phyloP scores from a whole-genome alignment of 768 basidiomycete species.

The Calocybe cyanea region DNA sequence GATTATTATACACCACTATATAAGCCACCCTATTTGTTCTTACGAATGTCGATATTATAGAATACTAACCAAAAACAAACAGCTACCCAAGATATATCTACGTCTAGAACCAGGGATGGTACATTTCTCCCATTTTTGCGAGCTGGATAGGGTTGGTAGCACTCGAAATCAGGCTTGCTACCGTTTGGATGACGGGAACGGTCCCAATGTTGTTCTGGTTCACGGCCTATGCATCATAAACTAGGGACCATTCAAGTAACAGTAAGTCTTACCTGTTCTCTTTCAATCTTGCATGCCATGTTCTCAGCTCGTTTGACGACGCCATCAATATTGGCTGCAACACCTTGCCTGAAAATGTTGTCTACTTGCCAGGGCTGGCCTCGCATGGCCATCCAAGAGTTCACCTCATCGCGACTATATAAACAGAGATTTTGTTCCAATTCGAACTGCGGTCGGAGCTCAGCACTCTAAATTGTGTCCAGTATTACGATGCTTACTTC shows the following conservation, averaged over 20 bases:
- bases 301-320: constrained; percentile 78
- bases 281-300: constrained; percentile 83
- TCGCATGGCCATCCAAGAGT: constrained; percentile 64
- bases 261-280: constrained; percentile 60
- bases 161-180: constrained; percentile 76
- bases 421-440: constrained; percentile 89
- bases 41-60: constrained; percentile 5
- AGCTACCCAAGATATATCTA: too few relatives aligned
- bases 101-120: constrained; percentile 78
- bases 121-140: constrained; percentile 81
- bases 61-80: constrained; percentile 7
- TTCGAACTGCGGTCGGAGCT: constrained; percentile 58
- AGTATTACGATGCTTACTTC: constrained; percentile 51
- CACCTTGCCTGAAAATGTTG: constrained; percentile 47
- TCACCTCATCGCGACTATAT: constrained; percentile 91
- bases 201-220: constrained; percentile 33
- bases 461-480: constrained; percentile 1
- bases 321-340: constrained; percentile 56
- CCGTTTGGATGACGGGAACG: constrained; percentile 72
- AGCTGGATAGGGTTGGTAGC: constrained; percentile 87
- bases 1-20: too few relatives aligned
- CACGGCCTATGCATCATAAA: constrained; percentile 22
- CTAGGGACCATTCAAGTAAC: not conserved
- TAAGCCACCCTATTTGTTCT: too few relatives aligned
- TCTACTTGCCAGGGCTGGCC: constrained; percentile 58